Conservation (phyloP, 331 rosid genomes). For the Prunus yedoensis region DNA sequence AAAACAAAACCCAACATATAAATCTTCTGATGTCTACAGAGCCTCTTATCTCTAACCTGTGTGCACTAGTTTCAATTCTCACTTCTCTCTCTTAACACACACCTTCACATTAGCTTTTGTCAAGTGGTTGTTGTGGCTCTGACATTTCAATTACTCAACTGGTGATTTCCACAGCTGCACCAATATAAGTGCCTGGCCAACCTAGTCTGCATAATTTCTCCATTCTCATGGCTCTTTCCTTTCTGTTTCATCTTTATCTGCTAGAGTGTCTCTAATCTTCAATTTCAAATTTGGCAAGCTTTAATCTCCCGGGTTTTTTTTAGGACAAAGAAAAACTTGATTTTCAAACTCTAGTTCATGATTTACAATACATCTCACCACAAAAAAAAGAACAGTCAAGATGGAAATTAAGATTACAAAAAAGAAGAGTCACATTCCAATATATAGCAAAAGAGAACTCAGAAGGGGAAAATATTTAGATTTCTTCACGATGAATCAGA, state of each 20-base stretch:
- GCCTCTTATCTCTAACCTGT: not conserved
- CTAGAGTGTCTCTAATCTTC: not conserved
- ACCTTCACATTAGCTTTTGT: not conserved
- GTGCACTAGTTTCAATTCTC: not conserved
- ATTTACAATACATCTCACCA: constrained; percentile 1
- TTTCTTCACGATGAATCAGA: constrained; percentile 10
- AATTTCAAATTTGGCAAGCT: not conserved
- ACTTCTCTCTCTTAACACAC: too few species aligned
- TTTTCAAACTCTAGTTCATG: not conserved
- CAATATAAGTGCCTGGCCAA: constrained; percentile 11
- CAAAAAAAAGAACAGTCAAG: not conserved
- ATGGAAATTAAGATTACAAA: not conserved
- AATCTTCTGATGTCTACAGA: not conserved
- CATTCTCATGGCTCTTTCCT: not conserved
- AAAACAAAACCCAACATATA: not conserved
- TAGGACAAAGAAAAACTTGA: not conserved
- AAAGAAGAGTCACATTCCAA: not conserved
- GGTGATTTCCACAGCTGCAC: not conserved
- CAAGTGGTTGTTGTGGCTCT: not conserved
- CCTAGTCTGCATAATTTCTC: not conserved
- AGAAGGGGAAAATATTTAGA: constrained; percentile 12
- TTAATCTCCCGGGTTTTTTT: not conserved
- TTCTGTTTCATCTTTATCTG: constrained; percentile 3
- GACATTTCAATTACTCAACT: not conserved
- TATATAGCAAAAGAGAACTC: not conserved